Conservation (phyloP, 352 stramenopile species). For the Pythium diclinum region DNA sequence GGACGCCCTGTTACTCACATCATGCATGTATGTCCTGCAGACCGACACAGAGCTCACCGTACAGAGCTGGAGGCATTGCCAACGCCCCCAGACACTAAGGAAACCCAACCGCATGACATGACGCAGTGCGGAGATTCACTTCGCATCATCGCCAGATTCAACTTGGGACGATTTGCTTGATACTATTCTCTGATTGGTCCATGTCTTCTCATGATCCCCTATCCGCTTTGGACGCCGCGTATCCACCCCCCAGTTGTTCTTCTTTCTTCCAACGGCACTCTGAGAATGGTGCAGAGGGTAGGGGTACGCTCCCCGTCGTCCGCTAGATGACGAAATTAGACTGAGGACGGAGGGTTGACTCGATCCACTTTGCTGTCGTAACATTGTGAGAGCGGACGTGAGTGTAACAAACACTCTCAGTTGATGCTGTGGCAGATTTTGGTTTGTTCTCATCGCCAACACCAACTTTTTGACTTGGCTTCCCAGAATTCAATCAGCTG, state of each 20-base stretch:
- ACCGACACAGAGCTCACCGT: neutral
- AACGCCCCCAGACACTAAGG: neutral
- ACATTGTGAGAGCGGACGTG: slow-evolving; percentile 12
- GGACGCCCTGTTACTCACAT: neutral
- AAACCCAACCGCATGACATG: slow-evolving; percentile 22
- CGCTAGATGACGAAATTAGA: slow-evolving; percentile 16
- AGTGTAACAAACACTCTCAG: slow-evolving; percentile 12
- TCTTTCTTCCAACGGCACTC: slow-evolving; percentile 8
- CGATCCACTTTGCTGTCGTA: slow-evolving; percentile 4
- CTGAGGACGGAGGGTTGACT: slow-evolving; percentile 10
- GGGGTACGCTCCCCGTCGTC: neutral
- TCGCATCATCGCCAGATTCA: slow-evolving; percentile 32
- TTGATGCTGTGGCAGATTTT: neutral
- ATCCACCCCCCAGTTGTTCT: slow-evolving; percentile 8
- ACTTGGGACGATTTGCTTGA: slow-evolving; percentile 17
- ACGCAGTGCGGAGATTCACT: slow-evolving; percentile 24
- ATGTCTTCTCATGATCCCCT: slow-evolving; percentile 5
- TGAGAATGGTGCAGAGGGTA: slow-evolving; percentile 6
- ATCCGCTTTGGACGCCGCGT: neutral
- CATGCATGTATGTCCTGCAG: neutral
- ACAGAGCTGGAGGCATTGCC: neutral
- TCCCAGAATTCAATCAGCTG: slow-evolving; percentile 13
- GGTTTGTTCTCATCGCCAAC: slow-evolving; percentile 1
- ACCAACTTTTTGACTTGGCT: neutral
- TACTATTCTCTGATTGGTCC: slow-evolving; percentile 16